Evolutionary conservation across 495 filamentous ascomycete species (phyloP), one percentile per base, ranked within the genome.

Genomic region (Elasticomyces elasticus): DNA sequence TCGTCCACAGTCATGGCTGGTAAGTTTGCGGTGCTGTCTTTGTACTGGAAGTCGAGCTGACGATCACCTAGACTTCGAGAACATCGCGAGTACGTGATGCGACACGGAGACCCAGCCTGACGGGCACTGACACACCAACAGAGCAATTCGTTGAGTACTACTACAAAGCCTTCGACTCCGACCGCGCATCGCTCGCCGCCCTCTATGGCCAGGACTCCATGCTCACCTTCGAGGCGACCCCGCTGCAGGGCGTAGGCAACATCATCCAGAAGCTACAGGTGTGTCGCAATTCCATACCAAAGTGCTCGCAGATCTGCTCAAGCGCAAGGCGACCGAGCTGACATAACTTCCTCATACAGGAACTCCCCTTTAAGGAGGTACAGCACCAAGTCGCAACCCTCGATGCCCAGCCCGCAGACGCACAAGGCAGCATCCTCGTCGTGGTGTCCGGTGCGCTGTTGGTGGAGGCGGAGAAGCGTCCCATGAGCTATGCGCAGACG

Each of bases 121-220:
- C 28, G 4, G 12, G n/a, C 45, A 25, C 31, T 25, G 33, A 41
- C 24, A 2, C 12, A 26, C 13, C n/a, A 12, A 12, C 67, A 96
- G 90, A 76, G 58, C 74, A 90, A 63, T 97, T 97, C 71, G 82
- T 87, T 47, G 54, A 79, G 23, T 90, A 83, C 76, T 97, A 95
- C 82, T 95, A 95, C 76, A 70, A 79, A 52, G 83, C 80, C 47
- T 94, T 96, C 70, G 89, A 95, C 67, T 44, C 54, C 44, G 67
- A 85, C 67, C 83, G 89, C 52, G 56, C 56, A 22, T 58, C 65
- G 11, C 76, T 97, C 23, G 72, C 69, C 1, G 61, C 69, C 45
- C 85, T 96, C 71, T 97, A 97, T 74, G 90, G 88, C 54, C 78
- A 83, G 0, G 66, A 83, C 40, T 97, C 92, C 38, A 94, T 94